Base-by-base conservation (phyloP, 495 filamentous ascomycete genomes). In the Aspergillus avenaceus region DNA sequence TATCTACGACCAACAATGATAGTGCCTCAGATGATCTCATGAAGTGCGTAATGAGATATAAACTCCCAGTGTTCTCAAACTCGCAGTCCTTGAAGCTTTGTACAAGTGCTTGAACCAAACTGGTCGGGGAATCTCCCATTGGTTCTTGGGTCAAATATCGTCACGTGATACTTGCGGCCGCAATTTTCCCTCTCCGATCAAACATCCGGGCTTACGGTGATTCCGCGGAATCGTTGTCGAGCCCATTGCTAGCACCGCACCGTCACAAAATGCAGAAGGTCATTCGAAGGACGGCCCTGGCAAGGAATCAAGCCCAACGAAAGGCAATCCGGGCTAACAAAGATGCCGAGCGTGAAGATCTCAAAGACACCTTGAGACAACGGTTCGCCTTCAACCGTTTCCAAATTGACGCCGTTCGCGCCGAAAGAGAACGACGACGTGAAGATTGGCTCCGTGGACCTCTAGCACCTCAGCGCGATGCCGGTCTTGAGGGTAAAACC, bases 361-460 rank as follows among this genome's bases (percentile, higher is more conserved):
- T 54, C 40, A 70, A 69, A 49, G 58, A 61, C 51, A 57, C 47
- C 11, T 60, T 67, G 22, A 64, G 68, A 28, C 55, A 70, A 34
- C 53, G 56, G 29, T 64, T 63, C 47, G 56, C 62, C 26, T 62
- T 56, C 42, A 71, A 73, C 55, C 64, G 51, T 29, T 45, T 69
- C 6, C 49, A 70, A 48, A 55, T 63, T 40, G 54, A 66, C 38
- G 43, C 51, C 42, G 45, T 69, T 34, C 62, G 67, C 47, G 58
- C 59, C 14, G 71, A 62, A 42, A 57, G 53, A 22, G 13, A 61
- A 41, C 56, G 59, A 45, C 73, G 71, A 21, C 75, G 74, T 49
- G 85, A 93, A 61, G 88, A 95, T 62, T 91, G 84, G 76, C 65
- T 84, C 47, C 64, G 90, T 49, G 90, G 91, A 2, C 78, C 84